Conservation (phyloP, 108 stramenopile species). For the Cylindrotheca closterium region DNA sequence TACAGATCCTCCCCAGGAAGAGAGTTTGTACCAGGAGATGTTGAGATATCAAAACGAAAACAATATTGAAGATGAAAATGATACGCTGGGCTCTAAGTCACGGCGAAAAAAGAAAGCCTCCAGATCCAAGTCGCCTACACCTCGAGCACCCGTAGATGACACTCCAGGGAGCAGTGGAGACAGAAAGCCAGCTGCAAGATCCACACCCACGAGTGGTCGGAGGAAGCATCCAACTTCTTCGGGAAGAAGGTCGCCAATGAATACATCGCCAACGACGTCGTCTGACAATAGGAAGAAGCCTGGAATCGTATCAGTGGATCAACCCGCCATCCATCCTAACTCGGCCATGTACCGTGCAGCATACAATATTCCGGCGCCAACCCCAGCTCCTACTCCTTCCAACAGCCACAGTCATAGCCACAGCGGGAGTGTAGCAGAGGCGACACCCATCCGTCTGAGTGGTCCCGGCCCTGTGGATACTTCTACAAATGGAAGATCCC, state of each 20-base stretch:
- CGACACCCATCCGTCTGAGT: too few species aligned
- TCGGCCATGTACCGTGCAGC: slow-evolving; percentile 26
- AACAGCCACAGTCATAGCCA: neutral
- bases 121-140: neutral
- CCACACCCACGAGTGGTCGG: neutral
- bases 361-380: neutral
- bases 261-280: neutral
- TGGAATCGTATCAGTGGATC: slow-evolving; percentile 13
- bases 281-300: slow-evolving; percentile 17
- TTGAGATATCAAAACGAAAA: slow-evolving; percentile 24
- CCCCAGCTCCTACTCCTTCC: neutral
- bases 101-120: neutral
- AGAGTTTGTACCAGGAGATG: slow-evolving; percentile 14
- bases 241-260: too few species aligned
- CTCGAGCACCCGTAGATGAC: neutral
- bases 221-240: neutral
- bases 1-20: slow-evolving; percentile 6
- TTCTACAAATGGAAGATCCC: neutral
- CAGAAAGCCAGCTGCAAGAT: neutral
- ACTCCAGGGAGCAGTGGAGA: neutral
- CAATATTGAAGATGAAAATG: slow-evolving; percentile 4
- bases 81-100: neutral
- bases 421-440: neutral
- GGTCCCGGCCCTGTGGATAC: neutral
- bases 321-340: slow-evolving; percentile 22